A percentile compares a stretch with the other conserved stretches of the same genome.
phyloP scores from a whole-genome alignment of 495 filamentous ascomycete genomes.

The Daldinia caldariorum region DNA sequence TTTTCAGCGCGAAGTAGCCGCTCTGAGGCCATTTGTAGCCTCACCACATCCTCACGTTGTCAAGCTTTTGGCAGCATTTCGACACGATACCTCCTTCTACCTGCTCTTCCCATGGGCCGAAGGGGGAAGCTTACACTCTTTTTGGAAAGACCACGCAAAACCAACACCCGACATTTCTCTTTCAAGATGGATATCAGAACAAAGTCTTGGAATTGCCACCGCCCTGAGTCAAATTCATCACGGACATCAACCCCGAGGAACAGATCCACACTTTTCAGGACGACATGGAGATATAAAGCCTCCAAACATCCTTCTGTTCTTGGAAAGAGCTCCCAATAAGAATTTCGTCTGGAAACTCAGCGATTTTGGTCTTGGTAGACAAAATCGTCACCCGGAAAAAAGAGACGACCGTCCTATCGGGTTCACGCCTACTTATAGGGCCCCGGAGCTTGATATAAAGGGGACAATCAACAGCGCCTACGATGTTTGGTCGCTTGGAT shows the following conservation, averaged over 20 bases:
- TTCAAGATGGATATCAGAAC: constrained; percentile 25
- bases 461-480: constrained; percentile 28
- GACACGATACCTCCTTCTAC: constrained; percentile 31
- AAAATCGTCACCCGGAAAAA: background rate
- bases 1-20: constrained; percentile 32
- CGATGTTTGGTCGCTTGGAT: constrained; percentile 48
- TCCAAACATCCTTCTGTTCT: constrained; percentile 20
- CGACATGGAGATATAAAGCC: constrained; percentile 45
- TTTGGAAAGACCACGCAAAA: constrained; percentile 29
- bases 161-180: constrained; percentile 13
- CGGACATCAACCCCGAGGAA: background rate
- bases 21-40: constrained; percentile 11
- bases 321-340: background rate
- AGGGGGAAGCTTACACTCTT: constrained; percentile 32
- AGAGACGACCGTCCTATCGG: constrained; percentile 7
- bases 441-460: constrained; percentile 35
- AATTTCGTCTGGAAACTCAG: constrained; percentile 3
- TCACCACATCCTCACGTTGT: constrained; percentile 15
- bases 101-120: constrained; percentile 45
- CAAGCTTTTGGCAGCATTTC: constrained; percentile 32
- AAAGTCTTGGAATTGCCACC: constrained; percentile 30
- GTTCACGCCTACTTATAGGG: constrained; percentile 30
- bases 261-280: constrained; percentile 13
- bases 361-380: constrained; percentile 19
- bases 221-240: constrained; percentile 34